Percentiles rank a stretch among this genome's conserved stretches.
These are phyloP conservation scores for Ceratobasidium sp. DNA, from an alignment of 1,284 basidiomycete genomes.

Conservation along the genomic window DNA sequence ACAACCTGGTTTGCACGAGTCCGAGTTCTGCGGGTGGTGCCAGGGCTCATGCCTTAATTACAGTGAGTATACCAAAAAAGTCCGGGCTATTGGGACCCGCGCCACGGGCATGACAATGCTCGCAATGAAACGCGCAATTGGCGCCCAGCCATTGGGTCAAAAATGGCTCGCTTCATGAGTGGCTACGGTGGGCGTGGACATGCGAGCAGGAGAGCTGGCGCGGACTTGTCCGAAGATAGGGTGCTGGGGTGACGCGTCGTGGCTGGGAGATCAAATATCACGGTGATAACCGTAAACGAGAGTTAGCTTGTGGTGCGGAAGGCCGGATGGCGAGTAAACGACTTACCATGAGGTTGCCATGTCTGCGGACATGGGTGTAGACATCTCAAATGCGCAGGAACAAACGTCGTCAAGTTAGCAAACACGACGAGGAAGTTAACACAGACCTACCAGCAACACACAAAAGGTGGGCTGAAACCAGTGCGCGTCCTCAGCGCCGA, in stretches of 20 bases:
- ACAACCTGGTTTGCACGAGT: slow-evolving; percentile 65
- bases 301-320: too few relatives aligned
- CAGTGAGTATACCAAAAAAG: slow-evolving; percentile 82
- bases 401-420: too few relatives aligned
- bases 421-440: too few relatives aligned
- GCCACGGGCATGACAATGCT: slow-evolving; percentile 34
- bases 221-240: slow-evolving; percentile 22
- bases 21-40: slow-evolving; percentile 81
- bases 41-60: slow-evolving; percentile 89
- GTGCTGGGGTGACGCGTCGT: slow-evolving; percentile 48
- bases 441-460: too few relatives aligned
- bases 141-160: slow-evolving; percentile 71
- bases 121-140: slow-evolving; percentile 39
- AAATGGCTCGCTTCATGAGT: slow-evolving; percentile 62
- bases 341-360: too few relatives aligned
- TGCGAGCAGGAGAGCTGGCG: slow-evolving; percentile 42
- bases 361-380: too few relatives aligned
- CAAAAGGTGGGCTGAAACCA: too few relatives aligned
- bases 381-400: too few relatives aligned
- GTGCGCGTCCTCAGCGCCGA: too few relatives aligned
- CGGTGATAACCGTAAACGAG: not conserved
- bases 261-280: slow-evolving; percentile 40
- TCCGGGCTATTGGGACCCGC: slow-evolving; percentile 58
- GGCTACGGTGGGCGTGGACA: slow-evolving; percentile 43
- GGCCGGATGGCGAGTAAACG: too few relatives aligned